A percentile compares a stretch with the other conserved stretches of the same genome.
Conservation (phyloP, 306 rosid genomes). For the Chamaecrista fasciculata region DNA sequence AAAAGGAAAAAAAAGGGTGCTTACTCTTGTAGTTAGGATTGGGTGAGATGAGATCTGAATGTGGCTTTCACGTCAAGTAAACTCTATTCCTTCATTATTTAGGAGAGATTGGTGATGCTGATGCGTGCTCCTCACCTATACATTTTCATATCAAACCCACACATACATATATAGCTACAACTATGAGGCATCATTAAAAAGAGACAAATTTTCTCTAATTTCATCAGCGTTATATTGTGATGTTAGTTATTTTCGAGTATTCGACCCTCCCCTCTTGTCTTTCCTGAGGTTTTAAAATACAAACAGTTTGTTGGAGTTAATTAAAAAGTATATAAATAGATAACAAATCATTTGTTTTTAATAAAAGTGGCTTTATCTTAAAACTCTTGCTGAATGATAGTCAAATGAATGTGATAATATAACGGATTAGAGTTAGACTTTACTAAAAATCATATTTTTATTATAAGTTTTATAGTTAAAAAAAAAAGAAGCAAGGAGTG, state of each 20-base stretch:
- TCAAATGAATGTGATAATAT: too few relatives aligned
- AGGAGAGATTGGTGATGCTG: not conserved
- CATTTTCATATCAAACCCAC: not conserved
- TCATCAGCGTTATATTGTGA: not conserved
- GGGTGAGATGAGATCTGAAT: slow-evolving; percentile 43
- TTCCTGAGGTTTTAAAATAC: not conserved
- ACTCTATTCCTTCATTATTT: not conserved
- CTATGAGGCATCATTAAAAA: not conserved
- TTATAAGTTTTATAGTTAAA: too few relatives aligned
- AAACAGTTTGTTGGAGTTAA: too few relatives aligned
- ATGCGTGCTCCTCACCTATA: not conserved
- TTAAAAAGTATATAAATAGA: too few relatives aligned
- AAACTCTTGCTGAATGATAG: too few relatives aligned
- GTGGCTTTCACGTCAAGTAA: slow-evolving; percentile 65
- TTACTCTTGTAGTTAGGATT: not conserved
- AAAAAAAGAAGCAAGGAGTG: too few relatives aligned
- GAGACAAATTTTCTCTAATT: not conserved
- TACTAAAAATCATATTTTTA: too few relatives aligned
- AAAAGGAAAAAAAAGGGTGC: not conserved
- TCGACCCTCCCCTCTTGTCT: not conserved
- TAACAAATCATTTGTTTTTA: too few relatives aligned
- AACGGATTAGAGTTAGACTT: too few relatives aligned
- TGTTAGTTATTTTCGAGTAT: too few relatives aligned
- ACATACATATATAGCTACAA: not conserved
- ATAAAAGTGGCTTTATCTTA: too few relatives aligned